Base-by-base conservation (phyloP, 331 rosid species). In the Phaseolus coccineus region DNA sequence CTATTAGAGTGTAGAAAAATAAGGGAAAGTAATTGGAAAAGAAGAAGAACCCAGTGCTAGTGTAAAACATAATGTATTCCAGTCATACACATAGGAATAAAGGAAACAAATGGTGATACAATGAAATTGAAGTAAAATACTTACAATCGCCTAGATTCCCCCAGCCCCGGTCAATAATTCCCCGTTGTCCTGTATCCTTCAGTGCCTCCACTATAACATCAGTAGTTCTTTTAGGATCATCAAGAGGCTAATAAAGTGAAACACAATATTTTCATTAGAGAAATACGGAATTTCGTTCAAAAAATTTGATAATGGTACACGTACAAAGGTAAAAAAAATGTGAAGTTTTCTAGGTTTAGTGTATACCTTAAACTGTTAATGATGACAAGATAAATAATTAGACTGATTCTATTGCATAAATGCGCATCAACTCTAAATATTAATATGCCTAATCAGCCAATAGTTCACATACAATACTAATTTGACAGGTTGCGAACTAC, bases 151-250 rank as follows among this genome's bases (percentile, higher is more conserved):
- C 99, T 1, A 96, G 93, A 87, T 88, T 90, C 39, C 99, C 99
- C 97, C 97, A 96, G 69, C 99, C 99, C 50, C 83, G 89, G 77
- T 91, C 98, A 73, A 93, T 87, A 73, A 93, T 88, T 85, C 97
- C 99, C 55, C 99, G 87, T 74, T 93, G 97, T 51, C 88, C 89
- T 14, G 98, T 93, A 58, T 82, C 84, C 86, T 89, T 87, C 74
- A 96, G 81, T 13, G 94, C 98, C 82, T 93, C 94, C 92, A 96
- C 76, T 90, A 96, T 89, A 63, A 88, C 80, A 69, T 81, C 81
- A 0, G 97, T 90, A 27, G 96, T 93, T 77, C 77, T 79, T 82
- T 82, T 76, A 74, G 99, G 87, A 85, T 96, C 97, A 31, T 88
- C 98, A 30, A 96, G 98, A 30, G 99, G 99, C 99, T 96, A 70